Conservation (phyloP, 1,139 yeast genomes). For the Pichia inconspicua region DNA sequence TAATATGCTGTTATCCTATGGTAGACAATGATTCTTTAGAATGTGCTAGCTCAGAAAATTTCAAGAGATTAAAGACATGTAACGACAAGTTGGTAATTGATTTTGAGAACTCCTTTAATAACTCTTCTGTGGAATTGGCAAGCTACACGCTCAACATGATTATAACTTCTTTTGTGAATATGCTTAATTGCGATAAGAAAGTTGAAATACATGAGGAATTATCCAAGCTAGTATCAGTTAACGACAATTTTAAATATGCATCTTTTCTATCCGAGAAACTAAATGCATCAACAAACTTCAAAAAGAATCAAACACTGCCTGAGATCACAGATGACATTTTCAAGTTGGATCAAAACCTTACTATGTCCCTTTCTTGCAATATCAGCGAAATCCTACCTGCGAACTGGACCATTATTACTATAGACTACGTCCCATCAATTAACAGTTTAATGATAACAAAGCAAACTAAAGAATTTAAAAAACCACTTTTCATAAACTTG, state of each 20-base stretch:
- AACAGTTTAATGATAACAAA: conserved; percentile 45
- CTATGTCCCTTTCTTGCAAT: neutral
- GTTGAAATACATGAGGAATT: neutral
- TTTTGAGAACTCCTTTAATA: neutral
- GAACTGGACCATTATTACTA: conserved; percentile 52
- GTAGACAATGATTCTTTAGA: neutral
- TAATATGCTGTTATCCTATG: conserved; percentile 3
- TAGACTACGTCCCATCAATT: conserved; percentile 54
- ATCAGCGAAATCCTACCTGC: conserved; percentile 30
- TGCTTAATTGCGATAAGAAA: neutral
- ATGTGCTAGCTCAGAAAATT: neutral
- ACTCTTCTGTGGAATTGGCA: neutral
- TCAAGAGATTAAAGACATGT: neutral
- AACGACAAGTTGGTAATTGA: neutral
- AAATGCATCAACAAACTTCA: conserved; percentile 2
- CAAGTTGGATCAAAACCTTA: neutral
- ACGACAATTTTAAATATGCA: conserved; percentile 7
- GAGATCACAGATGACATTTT: neutral
- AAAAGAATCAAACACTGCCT: conserved; percentile 2
- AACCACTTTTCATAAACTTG: conserved; percentile 39
- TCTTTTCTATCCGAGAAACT: conserved; percentile 12
- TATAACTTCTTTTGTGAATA: conserved; percentile 4
- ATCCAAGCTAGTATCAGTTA: neutral
- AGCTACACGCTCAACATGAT: conserved; percentile 2
- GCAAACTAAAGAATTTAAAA: neutral